These are phyloP conservation scores for Beauveria rudraprayagi DNA, from an alignment of 2,329 filamentous ascomycete species.

Conservation along the genomic window DNA sequence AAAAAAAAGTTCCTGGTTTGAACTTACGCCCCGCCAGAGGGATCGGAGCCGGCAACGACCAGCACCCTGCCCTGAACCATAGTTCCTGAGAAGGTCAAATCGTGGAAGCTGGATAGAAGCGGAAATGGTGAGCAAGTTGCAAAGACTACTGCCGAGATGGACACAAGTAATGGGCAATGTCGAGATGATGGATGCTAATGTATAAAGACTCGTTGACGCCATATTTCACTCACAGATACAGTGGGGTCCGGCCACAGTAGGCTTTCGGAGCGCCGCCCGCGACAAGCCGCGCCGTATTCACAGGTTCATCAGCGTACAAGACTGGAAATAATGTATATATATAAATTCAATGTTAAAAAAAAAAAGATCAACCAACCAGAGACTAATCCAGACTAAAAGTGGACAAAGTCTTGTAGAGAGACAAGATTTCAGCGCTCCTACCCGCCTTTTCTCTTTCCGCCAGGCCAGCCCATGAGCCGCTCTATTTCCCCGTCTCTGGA, in stretches of 20 bases:
- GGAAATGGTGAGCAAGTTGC: not conserved
- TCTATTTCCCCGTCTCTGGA: not conserved
- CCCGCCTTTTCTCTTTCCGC: not conserved
- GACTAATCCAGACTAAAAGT: not conserved
- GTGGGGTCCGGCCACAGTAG: not conserved
- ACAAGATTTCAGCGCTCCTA: too few species aligned
- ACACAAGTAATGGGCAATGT: not conserved
- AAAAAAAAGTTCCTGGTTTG: not conserved
- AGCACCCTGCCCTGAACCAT: slow-evolving; percentile 51
- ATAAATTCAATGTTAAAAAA: not conserved
- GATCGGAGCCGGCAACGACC: slow-evolving; percentile 82
- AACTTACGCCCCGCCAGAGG: slow-evolving; percentile 75
- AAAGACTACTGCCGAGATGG: not conserved
- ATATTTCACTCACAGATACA: slow-evolving; percentile 8
- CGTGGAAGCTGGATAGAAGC: not conserved
- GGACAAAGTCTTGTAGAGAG: too few species aligned
- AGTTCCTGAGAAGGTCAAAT: not conserved
- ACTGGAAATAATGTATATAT: not conserved
- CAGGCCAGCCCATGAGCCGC: not conserved
- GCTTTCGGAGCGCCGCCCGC: not conserved
- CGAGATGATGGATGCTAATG: not conserved
- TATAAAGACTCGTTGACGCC: not conserved
- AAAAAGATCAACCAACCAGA: not conserved
- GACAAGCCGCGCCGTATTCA: not conserved
- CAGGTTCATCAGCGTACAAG: not conserved